These are phyloP conservation scores for Trichoderma sp. DNA, from an alignment of 2,329 filamentous ascomycete species.

Conservation along the genomic window DNA sequence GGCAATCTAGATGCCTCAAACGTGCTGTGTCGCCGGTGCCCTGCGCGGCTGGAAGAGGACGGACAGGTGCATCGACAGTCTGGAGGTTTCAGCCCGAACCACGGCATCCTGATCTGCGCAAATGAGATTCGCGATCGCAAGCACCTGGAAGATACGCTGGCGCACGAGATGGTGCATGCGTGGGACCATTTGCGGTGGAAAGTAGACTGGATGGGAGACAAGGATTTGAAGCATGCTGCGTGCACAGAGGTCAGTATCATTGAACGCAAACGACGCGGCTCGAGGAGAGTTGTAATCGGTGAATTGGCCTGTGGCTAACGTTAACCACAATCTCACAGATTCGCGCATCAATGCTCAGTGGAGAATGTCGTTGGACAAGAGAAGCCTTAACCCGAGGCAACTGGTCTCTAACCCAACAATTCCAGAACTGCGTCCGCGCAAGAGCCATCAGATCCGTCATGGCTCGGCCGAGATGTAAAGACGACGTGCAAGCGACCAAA, in stretches of 20 bases:
- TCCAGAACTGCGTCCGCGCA: constrained; percentile 87
- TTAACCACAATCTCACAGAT: constrained; percentile 60
- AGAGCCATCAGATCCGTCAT: constrained; percentile 80
- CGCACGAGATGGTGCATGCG: constrained; percentile 97
- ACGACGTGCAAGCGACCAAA: constrained; percentile 82
- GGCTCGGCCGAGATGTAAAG: constrained; percentile 77
- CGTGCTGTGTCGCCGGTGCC: constrained; percentile 81
- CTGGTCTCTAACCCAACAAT: constrained; percentile 87
- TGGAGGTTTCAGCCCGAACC: constrained; percentile 83
- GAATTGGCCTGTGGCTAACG: background rate
- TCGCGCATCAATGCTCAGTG: constrained; percentile 86
- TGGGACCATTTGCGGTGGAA: constrained; percentile 94
- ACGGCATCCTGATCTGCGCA: constrained; percentile 89
- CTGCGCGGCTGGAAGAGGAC: constrained; percentile 57
- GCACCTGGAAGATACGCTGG: constrained; percentile 89
- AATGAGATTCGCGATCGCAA: constrained; percentile 82
- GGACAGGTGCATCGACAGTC: constrained; percentile 66
- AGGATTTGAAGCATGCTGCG: constrained; percentile 82
- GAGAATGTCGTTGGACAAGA: constrained; percentile 87
- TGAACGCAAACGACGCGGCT: background rate
- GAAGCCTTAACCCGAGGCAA: constrained; percentile 86
- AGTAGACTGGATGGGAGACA: constrained; percentile 74
- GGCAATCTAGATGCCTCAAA: constrained; percentile 74
- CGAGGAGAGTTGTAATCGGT: background rate
- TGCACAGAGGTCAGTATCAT: constrained; percentile 76